phyloP scores from a whole-genome alignment of 2,329 filamentous ascomycete genomes.

The Fusarium anguioides region DNA sequence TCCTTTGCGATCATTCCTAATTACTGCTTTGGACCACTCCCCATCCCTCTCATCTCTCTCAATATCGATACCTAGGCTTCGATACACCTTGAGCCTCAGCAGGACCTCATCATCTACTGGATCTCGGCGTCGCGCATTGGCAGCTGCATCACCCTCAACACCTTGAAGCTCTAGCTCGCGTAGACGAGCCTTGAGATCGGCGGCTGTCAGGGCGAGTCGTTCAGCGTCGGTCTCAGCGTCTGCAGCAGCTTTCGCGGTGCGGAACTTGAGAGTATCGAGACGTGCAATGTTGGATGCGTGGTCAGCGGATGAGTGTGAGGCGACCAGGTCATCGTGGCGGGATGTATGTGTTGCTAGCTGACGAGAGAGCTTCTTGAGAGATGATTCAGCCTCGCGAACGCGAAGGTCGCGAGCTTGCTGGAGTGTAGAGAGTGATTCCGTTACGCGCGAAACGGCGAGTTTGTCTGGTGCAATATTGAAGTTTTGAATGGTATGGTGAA shows the following conservation, averaged over 20 bases:
- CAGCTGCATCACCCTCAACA: conserved; percentile 71
- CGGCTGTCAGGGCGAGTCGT: conserved; percentile 81
- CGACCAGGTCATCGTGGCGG: conserved; percentile 80
- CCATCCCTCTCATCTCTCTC: conserved; percentile 79
- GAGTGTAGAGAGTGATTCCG: conserved; percentile 85
- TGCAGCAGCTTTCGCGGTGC: conserved; percentile 88
- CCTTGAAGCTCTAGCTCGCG: conserved; percentile 89
- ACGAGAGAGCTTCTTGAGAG: conserved; percentile 78
- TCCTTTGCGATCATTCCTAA: conserved; percentile 85
- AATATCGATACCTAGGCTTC: conserved; percentile 89
- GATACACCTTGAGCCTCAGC: conserved; percentile 88
- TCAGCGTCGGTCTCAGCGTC: conserved; percentile 97
- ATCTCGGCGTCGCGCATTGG: conserved; percentile 51
- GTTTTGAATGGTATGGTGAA: conserved; percentile 90
- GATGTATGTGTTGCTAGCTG: conserved; percentile 78
- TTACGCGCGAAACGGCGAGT: conserved; percentile 82
- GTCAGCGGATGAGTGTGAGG: conserved; percentile 78
- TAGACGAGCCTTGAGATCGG: conserved; percentile 77
- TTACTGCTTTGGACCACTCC: conserved; percentile 85
- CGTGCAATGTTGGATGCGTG: conserved; percentile 87
- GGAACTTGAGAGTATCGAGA: conserved; percentile 93
- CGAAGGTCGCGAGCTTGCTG: conserved; percentile 84
- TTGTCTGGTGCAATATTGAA: conserved; percentile 96
- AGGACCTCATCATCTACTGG: conserved; percentile 72
- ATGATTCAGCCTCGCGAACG: conserved; percentile 74